phyloP scores from a whole-genome alignment of 352 stramenopile genomes.

The Globisporangium acanthophoron region DNA sequence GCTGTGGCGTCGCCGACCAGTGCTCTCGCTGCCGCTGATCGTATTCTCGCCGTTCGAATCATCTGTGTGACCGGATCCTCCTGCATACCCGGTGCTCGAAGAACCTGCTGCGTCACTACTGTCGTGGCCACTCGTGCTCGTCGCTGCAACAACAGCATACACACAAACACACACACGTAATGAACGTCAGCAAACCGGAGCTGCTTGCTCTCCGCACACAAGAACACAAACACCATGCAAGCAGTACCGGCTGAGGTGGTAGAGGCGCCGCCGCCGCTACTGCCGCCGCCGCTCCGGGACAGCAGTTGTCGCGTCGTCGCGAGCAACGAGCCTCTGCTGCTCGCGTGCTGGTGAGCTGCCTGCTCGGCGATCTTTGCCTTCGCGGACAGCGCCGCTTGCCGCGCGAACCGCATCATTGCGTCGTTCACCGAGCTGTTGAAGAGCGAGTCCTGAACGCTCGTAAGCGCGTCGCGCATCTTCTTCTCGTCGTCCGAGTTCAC shows the following conservation, averaged over 20 bases:
- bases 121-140: constrained; percentile 22
- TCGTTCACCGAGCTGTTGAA: constrained; percentile 74
- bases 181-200: neutral
- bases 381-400: constrained; percentile 69
- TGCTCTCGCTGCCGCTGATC: constrained; percentile 5
- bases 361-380: constrained; percentile 82
- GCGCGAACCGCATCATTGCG: constrained; percentile 78
- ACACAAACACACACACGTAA: no score
- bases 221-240: neutral
- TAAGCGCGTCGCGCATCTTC: constrained; percentile 51
- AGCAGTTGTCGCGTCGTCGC: constrained; percentile 71
- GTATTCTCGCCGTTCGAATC: constrained; percentile 23
- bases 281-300: constrained; percentile 26
- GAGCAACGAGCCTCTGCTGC: constrained; percentile 53
- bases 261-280: neutral
- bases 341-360: constrained; percentile 62
- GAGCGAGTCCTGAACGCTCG: constrained; percentile 52
- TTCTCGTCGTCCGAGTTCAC: constrained; percentile 40
- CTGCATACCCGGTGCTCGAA: constrained; percentile 4
- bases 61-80: constrained; percentile 26
- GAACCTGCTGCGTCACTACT: constrained; percentile 14
- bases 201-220: no score
- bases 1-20: constrained; percentile 17
- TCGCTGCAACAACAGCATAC: constrained; percentile 13
- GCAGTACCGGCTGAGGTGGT: constrained; percentile 7